phyloP scores from a whole-genome alignment of 73 alveolate genomes.

The Paramecium biaurelia region DNA sequence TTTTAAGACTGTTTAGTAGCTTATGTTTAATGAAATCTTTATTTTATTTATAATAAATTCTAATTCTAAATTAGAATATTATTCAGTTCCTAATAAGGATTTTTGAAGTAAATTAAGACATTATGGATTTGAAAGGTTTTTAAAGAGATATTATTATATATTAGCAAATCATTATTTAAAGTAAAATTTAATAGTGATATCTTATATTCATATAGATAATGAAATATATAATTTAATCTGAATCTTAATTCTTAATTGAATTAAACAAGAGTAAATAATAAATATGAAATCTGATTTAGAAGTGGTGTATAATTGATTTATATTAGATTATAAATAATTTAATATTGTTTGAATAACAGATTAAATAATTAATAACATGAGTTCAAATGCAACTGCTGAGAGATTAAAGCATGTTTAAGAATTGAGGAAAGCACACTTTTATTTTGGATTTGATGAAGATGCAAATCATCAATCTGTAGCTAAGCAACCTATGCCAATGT shows the following conservation, averaged over 20 bases:
- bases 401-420: conserved; percentile 35
- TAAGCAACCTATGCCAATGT: background rate
- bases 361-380: background rate
- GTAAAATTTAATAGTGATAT: no score
- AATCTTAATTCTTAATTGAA: background rate
- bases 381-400: conserved; percentile 54
- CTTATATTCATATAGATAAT: background rate
- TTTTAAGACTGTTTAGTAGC: no score
- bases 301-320: background rate
- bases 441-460: conserved; percentile 58
- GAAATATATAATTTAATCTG: background rate
- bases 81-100: no score
- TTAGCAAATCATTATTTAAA: no score
- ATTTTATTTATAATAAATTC: no score
- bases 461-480: conserved; percentile 53
- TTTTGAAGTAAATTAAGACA: no score
- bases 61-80: no score
- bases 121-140: no score
- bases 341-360: background rate
- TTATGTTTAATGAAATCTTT: no score
- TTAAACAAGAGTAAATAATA: background rate
- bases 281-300: background rate
- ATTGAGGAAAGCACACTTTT: conserved; percentile 30
- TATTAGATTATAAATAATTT: background rate
- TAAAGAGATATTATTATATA: no score